Conservation (phyloP, 2,329 filamentous ascomycete genomes). For the Calonectria hawksworthii region DNA sequence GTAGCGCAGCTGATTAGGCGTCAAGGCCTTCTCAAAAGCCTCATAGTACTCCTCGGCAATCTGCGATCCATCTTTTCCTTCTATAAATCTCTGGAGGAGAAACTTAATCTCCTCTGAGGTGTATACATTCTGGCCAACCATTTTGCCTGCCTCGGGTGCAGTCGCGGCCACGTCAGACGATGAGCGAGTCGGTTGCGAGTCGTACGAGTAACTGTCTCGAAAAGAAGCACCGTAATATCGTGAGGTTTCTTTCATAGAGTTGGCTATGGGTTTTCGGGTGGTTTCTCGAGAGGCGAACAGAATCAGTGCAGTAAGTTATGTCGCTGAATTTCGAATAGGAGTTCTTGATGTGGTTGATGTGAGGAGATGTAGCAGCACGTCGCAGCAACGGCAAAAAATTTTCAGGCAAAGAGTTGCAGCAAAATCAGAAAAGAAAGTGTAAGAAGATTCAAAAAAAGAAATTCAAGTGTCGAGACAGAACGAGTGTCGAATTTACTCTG, state of each 20-base stretch:
- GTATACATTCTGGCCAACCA: slow-evolving; percentile 54
- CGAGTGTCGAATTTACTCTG: neutral
- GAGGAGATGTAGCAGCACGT: neutral
- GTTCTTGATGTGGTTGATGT: too few relatives aligned
- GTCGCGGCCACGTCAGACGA: neutral
- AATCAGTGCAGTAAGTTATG: neutral
- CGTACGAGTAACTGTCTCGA: neutral
- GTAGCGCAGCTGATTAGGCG: slow-evolving; percentile 55
- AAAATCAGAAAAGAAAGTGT: neutral
- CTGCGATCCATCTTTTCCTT: slow-evolving; percentile 39
- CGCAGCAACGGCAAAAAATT: neutral
- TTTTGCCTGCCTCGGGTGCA: slow-evolving; percentile 26
- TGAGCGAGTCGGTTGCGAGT: neutral
- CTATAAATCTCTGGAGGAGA: slow-evolving; percentile 48
- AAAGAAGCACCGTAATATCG: too few relatives aligned
- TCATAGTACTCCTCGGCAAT: slow-evolving; percentile 47
- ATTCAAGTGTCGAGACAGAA: neutral
- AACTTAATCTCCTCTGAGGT: slow-evolving; percentile 52
- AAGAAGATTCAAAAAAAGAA: neutral
- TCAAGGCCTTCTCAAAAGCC: slow-evolving; percentile 48
- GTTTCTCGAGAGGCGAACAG: neutral
- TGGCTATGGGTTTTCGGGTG: too few relatives aligned
- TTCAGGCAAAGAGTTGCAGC: neutral
- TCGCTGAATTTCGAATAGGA: neutral
- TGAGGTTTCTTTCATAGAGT: neutral